Base-by-base conservation (phyloP, 768 basidiomycete species). In the Lentinula detonsa region DNA sequence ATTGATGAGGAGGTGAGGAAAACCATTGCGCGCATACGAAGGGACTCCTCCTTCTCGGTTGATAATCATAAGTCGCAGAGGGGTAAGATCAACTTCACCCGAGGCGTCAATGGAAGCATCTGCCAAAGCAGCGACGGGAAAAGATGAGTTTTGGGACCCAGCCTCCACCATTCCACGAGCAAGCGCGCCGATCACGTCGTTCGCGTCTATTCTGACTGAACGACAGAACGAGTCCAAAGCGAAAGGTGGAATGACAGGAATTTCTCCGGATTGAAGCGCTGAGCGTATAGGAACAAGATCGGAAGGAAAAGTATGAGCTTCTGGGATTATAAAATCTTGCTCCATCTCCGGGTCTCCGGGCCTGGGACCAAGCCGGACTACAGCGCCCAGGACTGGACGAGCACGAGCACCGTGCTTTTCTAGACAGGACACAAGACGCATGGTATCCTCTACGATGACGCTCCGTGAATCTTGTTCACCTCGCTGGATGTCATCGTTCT, bases 31-130 rank as follows among this genome's bases (percentile, higher is more conserved):
- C 39, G 97, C 97, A 71, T 98, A 98, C 0, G 97, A 98, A 21
- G 97, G 97, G 3, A 98, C 88, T 13, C 97, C 97, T 23, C 97
- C 97, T 73, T 96, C 93, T 18, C 90, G 84, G 72, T 95, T 96
- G 74, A 99, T 98, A 72, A 98, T 90, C 91, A 99, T 95, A 62
- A 99, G 82, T 33, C 97, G 90, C 59, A 98, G 78, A 1, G 97
- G 97, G 3, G 94, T 95, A 61, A 99, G 83, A 74, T 98, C 92
- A 4, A 82, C 75, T 35, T 87, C 83, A 34, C 79, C 77, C 0
- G 80, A 78, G 60, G 72, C 71, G 37, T 78, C 75, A 11, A 69
- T 69, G 57, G 67, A 65, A 28, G 72, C 69, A 39, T 76, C 72
- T 46, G 76, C 71, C 15, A 75, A 66, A n/a, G 73, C 70, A 56